phyloP scores from a whole-genome alignment of 2,329 filamentous ascomycete genomes.

The Microascus cirrosus region DNA sequence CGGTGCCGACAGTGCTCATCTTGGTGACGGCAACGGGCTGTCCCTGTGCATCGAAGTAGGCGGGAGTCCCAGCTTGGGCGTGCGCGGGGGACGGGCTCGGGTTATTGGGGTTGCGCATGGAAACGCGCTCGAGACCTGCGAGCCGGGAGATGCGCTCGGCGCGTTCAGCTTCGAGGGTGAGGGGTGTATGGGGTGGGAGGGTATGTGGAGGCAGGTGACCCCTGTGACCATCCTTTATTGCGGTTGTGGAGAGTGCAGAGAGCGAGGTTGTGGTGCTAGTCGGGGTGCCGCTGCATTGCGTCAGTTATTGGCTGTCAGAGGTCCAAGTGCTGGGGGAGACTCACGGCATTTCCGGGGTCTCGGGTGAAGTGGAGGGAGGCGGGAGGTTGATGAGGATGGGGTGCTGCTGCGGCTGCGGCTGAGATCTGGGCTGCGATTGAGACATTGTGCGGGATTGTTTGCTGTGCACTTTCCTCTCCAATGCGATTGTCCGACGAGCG shows the following conservation, averaged over 20 bases:
- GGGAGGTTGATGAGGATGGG: conserved; percentile 77
- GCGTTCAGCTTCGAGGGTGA: conserved; percentile 79
- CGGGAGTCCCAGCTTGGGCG: conserved; percentile 30
- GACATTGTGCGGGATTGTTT: conserved; percentile 17
- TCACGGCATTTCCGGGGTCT: conserved; percentile 85
- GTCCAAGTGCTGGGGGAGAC: conserved; percentile 19
- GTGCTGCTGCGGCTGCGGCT: conserved; percentile 10
- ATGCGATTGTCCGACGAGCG: background rate
- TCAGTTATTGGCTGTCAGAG: background rate
- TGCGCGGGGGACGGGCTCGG: conserved; percentile 6
- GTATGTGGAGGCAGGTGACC: conserved; percentile 56
- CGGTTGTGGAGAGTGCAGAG: conserved; percentile 82
- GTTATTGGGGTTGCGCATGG: conserved; percentile 16
- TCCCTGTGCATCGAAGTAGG: conserved; percentile 72
- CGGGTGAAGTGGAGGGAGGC: conserved; percentile 68
- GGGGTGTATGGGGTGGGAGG: conserved; percentile 49
- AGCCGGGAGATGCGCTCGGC: conserved; percentile 92
- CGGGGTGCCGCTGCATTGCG: conserved; percentile 61
- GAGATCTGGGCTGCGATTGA: conserved; percentile 17
- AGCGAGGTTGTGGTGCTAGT: conserved; percentile 88
- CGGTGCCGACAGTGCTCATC: conserved; percentile 86
- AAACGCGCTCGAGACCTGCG: conserved; percentile 79
- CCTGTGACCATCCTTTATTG: conserved; percentile 92
- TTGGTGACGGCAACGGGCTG: conserved; percentile 57
- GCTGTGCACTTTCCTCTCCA: background rate